Conservation (phyloP, 83 land plant genomes). For the Thuja plicata region DNA sequence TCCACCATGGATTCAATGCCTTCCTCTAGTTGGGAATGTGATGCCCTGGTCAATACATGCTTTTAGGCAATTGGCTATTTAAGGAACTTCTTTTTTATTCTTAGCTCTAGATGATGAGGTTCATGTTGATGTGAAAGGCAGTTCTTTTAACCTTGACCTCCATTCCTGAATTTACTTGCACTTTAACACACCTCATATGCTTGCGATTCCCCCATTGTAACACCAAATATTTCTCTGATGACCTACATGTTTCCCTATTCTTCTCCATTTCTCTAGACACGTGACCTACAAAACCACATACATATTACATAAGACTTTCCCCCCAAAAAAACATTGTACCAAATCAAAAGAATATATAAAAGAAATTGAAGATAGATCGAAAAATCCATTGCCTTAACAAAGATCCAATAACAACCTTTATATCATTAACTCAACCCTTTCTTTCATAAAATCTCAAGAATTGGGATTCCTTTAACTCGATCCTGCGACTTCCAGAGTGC, state of each 20-base stretch:
- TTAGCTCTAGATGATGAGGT: constrained; percentile 28
- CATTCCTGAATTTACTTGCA: constrained; percentile 42
- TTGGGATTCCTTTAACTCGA: neutral
- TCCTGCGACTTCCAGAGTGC: neutral
- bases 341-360: neutral
- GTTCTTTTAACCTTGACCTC: constrained; percentile 14
- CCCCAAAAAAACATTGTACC: neutral
- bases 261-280: neutral
- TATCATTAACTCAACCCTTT: neutral
- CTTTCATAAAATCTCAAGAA: neutral
- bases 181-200: constrained; percentile 56
- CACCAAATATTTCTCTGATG: constrained; percentile 33
- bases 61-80: neutral
- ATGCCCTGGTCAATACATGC: neutral
- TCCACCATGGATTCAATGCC: neutral
- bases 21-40: neutral
- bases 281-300: neutral
- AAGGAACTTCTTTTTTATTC: constrained; percentile 6
- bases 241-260: neutral
- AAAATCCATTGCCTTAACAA: neutral
- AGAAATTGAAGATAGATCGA: neutral
- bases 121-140: constrained; percentile 38
- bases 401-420: neutral
- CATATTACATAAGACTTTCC: neutral
- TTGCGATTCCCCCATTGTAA: constrained; percentile 76